Percentiles rank a stretch among this genome's conserved stretches.
Evolutionary conservation across 148 eudicot genomes (phyloP).

Genomic region (Amaranthus cruentus): DNA sequence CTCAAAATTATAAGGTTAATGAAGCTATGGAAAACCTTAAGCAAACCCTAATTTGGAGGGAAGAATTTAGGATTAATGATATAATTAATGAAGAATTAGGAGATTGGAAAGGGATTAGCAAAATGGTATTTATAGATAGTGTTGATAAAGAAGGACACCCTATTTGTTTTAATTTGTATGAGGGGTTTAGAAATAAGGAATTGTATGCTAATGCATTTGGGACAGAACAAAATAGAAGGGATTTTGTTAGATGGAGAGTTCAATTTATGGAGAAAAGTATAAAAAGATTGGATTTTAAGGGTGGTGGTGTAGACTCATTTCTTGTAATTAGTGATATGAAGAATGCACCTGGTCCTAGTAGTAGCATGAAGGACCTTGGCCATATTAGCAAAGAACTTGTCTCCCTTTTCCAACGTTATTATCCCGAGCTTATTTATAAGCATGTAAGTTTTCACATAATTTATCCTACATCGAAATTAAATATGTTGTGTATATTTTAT

Average conservation of each 20-base stretch:
- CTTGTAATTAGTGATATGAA: slow-evolving; percentile 68
- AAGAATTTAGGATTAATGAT: slow-evolving; percentile 31
- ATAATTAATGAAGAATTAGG: slow-evolving; percentile 33
- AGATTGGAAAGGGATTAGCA: slow-evolving; percentile 27
- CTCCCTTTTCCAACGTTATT: slow-evolving; percentile 50
- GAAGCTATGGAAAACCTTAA: slow-evolving; percentile 57
- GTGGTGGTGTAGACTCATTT: slow-evolving; percentile 46
- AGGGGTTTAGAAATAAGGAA: slow-evolving; percentile 38
- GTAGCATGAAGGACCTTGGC: slow-evolving; percentile 41
- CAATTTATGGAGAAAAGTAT: slow-evolving; percentile 58
- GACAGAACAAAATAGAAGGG: slow-evolving; percentile 28
- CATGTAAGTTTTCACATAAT: slow-evolving; percentile 30
- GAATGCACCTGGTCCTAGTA: slow-evolving; percentile 42
- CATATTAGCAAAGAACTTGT: slow-evolving; percentile 41
- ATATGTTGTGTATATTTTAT: too few species aligned
- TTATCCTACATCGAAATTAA: too few species aligned
- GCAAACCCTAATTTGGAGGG: slow-evolving; percentile 63
- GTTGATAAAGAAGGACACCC: slow-evolving; percentile 62
- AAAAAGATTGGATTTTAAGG: slow-evolving; percentile 39
- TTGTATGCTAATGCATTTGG: slow-evolving; percentile 35
- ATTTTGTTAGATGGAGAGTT: slow-evolving; percentile 72
- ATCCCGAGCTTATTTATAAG: slow-evolving; percentile 62
- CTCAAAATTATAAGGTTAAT: slow-evolving; percentile 44
- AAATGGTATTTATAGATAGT: slow-evolving; percentile 33
- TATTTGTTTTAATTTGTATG: slow-evolving; percentile 47